phyloP scores from a whole-genome alignment of 2,329 filamentous ascomycete genomes.

The Cadophora sp. region DNA sequence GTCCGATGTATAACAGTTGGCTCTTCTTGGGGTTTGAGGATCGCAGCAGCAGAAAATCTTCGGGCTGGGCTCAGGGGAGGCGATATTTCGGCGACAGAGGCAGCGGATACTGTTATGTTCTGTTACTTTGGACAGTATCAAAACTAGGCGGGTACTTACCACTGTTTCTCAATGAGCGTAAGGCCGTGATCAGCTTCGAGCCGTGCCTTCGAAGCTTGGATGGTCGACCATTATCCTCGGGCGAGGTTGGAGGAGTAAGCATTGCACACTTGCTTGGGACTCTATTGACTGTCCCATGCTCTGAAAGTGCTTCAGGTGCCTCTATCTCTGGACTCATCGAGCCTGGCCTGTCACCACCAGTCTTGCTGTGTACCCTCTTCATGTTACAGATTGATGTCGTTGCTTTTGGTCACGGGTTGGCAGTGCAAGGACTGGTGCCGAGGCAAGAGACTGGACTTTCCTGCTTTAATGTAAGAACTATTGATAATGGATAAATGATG shows the following conservation, averaged over 20 bases:
- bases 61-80: slow-evolving; percentile 17
- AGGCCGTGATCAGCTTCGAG: slow-evolving; percentile 50
- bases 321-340: slow-evolving; percentile 16
- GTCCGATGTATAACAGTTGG: slow-evolving; percentile 53
- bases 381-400: slow-evolving; percentile 25
- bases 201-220: slow-evolving; percentile 50
- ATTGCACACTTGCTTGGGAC: slow-evolving; percentile 25
- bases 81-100: slow-evolving; percentile 25
- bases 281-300: slow-evolving; percentile 19
- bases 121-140: slow-evolving; percentile 14
- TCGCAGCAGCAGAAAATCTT: slow-evolving; percentile 49
- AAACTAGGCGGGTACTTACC: slow-evolving; percentile 28
- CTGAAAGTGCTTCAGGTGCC: slow-evolving; percentile 11
- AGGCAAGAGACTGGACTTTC: neutral
- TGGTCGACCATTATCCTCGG: slow-evolving; percentile 36
- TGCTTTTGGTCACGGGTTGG: neutral
- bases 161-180: slow-evolving; percentile 52
- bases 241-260: slow-evolving; percentile 38
- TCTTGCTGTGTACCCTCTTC: slow-evolving; percentile 35
- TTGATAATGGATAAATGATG: slow-evolving; percentile 21
- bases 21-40: slow-evolving; percentile 47
- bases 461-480: slow-evolving; percentile 8
- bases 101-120: slow-evolving; percentile 28
- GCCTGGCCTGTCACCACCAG: slow-evolving; percentile 4
- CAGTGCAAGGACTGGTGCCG: neutral